phyloP scores from a whole-genome alignment of 495 filamentous ascomycete genomes.

The Annulohypoxylon stygium region DNA sequence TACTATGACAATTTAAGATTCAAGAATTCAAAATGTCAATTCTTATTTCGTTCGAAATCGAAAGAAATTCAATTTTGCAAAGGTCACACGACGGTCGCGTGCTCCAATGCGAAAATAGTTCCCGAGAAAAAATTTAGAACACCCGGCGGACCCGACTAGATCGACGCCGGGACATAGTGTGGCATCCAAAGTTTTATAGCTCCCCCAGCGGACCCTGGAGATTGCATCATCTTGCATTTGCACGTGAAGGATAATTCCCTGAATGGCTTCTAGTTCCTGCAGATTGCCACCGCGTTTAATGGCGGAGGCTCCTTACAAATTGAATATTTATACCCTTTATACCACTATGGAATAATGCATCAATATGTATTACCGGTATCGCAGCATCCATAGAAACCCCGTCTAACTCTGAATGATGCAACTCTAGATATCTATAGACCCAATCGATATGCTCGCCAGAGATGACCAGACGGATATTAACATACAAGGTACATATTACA shows the following conservation, averaged over 20 bases:
- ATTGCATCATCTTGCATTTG: conserved; percentile 43
- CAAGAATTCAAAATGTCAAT: background rate
- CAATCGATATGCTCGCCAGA: background rate
- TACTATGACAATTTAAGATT: background rate
- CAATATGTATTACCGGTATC: background rate
- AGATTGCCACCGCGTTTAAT: conserved; percentile 22
- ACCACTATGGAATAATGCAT: background rate
- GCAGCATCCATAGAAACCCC: background rate
- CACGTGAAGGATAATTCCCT: conserved; percentile 12
- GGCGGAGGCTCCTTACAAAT: background rate
- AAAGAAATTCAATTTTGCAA: background rate
- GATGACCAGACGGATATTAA: conserved; percentile 17
- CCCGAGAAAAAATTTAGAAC: conserved; percentile 5
- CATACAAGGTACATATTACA: conserved; percentile 11
- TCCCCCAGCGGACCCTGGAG: conserved; percentile 3
- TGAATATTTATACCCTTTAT: conserved; percentile 5
- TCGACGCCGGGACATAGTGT: background rate
- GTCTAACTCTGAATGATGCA: background rate
- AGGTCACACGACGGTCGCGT: conserved; percentile 40
- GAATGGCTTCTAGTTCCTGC: conserved; percentile 23
- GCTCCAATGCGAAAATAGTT: conserved; percentile 14
- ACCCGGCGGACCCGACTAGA: background rate
- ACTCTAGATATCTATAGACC: conserved; percentile 3
- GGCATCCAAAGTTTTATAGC: conserved; percentile 8
- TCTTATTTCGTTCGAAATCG: background rate